A percentile compares a stretch with the other conserved stretches of the same genome.
These are phyloP conservation scores for Sequoia sempervirens DNA, from an alignment of 75 land plant species.

Conservation along the genomic window DNA sequence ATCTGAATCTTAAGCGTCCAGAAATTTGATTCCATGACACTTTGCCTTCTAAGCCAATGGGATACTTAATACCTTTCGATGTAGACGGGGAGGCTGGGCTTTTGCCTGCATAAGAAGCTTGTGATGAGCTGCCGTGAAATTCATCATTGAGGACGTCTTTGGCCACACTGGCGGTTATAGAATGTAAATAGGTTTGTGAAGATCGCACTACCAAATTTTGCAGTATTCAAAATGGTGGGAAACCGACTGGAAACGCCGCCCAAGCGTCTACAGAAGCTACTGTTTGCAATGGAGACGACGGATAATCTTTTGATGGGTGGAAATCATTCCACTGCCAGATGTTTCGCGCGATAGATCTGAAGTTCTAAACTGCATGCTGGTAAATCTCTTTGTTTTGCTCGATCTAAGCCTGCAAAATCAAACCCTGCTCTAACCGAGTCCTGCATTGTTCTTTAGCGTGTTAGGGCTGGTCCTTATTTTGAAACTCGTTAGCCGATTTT, in stretches of 20 bases:
- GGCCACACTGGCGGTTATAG: neutral
- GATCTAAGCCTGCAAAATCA: neutral
- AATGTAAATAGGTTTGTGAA: neutral
- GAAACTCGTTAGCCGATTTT: neutral
- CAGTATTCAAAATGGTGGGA: neutral
- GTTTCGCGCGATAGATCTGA: slow-evolving; percentile 15
- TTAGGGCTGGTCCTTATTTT: neutral
- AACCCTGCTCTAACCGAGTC: neutral
- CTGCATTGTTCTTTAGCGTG: neutral
- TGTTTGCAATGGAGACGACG: neutral
- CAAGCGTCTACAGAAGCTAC: neutral
- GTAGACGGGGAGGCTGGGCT: neutral
- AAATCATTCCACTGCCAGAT: slow-evolving; percentile 23
- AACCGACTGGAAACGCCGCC: neutral
- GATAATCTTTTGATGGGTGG: slow-evolving; percentile 18
- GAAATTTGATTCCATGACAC: too few species aligned
- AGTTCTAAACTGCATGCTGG: neutral
- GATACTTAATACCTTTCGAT: neutral
- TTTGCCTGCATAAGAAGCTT: neutral
- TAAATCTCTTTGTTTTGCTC: slow-evolving; percentile 6
- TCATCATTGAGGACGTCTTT: neutral
- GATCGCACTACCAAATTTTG: neutral
- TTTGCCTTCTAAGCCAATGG: too few species aligned
- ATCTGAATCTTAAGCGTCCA: too few species aligned
- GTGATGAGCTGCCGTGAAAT: neutral